A percentile compares a stretch with the other conserved stretches of the same genome.
Evolutionary conservation across 768 basidiomycete species (phyloP).

Genomic region (Pholiota conissans): DNA sequence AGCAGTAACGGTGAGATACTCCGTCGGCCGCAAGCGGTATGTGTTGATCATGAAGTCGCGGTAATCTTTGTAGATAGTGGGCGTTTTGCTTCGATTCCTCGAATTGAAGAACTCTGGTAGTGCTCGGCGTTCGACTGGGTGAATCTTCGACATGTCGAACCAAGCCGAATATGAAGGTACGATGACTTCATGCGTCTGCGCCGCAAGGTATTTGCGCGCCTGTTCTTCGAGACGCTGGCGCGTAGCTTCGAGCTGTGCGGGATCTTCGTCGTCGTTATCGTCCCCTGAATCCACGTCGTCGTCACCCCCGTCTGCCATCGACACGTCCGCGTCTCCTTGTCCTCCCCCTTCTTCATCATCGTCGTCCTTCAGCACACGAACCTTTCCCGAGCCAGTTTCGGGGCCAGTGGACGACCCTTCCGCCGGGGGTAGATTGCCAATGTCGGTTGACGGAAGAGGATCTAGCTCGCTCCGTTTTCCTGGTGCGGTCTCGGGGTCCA

Average conservation of each 20-base stretch:
- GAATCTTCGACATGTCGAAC: conserved; percentile 96
- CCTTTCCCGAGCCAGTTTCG: conserved; percentile 42
- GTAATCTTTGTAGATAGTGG: conserved; percentile 97
- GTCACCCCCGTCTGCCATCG: conserved; percentile 78
- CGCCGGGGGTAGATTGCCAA: conserved; percentile 68
- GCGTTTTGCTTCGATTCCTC: conserved; percentile 92
- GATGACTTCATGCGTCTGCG: conserved; percentile 95
- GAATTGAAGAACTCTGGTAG: conserved; percentile 99
- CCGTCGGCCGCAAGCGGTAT: conserved; percentile 88
- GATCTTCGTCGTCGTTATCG: conserved; percentile 84
- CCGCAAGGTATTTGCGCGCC: conserved; percentile 91
- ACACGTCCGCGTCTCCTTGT: conserved; percentile 42
- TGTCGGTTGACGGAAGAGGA: conserved; percentile 75
- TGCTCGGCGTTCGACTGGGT: conserved; percentile 87
- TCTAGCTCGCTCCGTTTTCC: conserved; percentile 91
- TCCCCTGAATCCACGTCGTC: conserved; percentile 79
- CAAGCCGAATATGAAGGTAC: conserved; percentile 97
- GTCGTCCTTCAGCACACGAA: conserved; percentile 45
- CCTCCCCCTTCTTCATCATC: conserved; percentile 59
- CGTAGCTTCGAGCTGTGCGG: conserved; percentile 79
- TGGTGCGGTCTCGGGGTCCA: conserved; percentile 75
- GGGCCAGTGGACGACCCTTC: conserved; percentile 34
- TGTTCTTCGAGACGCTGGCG: conserved; percentile 80
- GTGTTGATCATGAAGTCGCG: conserved; percentile 99
- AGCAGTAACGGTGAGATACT: conserved; percentile 97